Evolutionary conservation across 768 basidiomycete species (phyloP), one percentile per base, ranked within the genome.

Genomic region (Leucocoprinus leucothites): DNA sequence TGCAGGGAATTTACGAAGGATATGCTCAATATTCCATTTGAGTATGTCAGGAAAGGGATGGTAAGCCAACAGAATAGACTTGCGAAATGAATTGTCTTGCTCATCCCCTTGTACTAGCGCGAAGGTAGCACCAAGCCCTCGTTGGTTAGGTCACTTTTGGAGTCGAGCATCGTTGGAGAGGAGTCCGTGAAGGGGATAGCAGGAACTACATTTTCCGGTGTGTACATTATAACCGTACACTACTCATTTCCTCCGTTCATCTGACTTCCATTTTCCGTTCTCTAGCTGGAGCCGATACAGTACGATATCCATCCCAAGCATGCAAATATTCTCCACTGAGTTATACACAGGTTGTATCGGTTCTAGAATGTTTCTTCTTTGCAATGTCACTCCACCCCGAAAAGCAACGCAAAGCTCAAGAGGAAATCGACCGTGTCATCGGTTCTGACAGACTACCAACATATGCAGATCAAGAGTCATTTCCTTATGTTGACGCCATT

Each of bases 401-500:
- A 2, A 60, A 60, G 2, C 69, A 68, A 51, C 51, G 46, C 11
- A 66, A 61, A 35, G 71, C 67, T 9, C 72, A 69, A 50, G 61
- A 56, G n/a, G 70, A 72, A 50, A 57, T 73, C 14, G 68, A 71
- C 48, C 45, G 53, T 3, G 53, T 69, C 14, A 52, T 71, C 11
- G 69, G 69, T 1, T 45, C 31, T 31, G 31, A 38, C 14, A 59
- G 70, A 3, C 51, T 71, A n/a, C 66, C 68, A 3, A 61, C 58
- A 2, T 62, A 65, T 38, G 54, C 57, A 8, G 69, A 70, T 56
- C 53, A 58, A 34, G 18, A 44, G 2, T 48, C 53, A 21, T 53
- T 68, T 4, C 68, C 68, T 2, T 71, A 61, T 18, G 36, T 59
- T 14, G 61, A 58, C 40, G 60, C 61, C 3, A 36, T 61, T 9